Evolutionary conservation across 2,329 filamentous ascomycete species (phyloP), one percentile per base, ranked within the genome.

Genomic region (Periconia sp.): DNA sequence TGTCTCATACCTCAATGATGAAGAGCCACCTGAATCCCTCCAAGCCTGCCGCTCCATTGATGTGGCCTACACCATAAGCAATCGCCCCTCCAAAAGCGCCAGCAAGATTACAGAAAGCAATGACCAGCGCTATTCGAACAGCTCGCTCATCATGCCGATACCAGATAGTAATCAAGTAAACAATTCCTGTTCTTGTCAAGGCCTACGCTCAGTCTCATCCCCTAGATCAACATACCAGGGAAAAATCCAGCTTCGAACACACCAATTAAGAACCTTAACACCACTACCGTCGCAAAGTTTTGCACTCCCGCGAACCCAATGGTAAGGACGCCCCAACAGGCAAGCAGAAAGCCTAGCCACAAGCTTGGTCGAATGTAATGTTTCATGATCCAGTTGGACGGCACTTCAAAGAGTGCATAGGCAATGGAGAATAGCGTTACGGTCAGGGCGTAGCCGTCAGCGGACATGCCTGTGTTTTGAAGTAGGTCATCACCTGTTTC

Each of bases 331-430:
- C 74, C 73, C 71, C 70, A 75, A 3, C 52, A 35, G 24, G 57
- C 33, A 21, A 81, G 81, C 1, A 84, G 63, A 0, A 78, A 50
- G 8, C 39, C 39, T 30, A 60, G 46, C 54, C 56, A 61, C 15
- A 29, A 25, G 8, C 43, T 52, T 0, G 80, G 80, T 1, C 76
- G 79, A 0, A 80, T 81, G 1, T 73, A 69, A 30, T 39, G 36
- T 50, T 84, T 84, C 18, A 84, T 73, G 7, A 82, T 66, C 48
- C 82, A 79, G 49, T 84, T 84, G 49, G 78, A 82, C 0, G 81
- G 81, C 4, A 59, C 66, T 50, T 75, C 73, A 38, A 74, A 66
- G 13, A 80, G 49, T 12, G 48, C 36, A n/a, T 61, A 61, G 1
- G 57, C 53, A n/a, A 61, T 48, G 5, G 56, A 43, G 36, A 62